A percentile compares a stretch with the other conserved stretches of the same genome.
Conservation (phyloP, 2,329 filamentous ascomycete genomes). For the Fusarium temperatum region DNA sequence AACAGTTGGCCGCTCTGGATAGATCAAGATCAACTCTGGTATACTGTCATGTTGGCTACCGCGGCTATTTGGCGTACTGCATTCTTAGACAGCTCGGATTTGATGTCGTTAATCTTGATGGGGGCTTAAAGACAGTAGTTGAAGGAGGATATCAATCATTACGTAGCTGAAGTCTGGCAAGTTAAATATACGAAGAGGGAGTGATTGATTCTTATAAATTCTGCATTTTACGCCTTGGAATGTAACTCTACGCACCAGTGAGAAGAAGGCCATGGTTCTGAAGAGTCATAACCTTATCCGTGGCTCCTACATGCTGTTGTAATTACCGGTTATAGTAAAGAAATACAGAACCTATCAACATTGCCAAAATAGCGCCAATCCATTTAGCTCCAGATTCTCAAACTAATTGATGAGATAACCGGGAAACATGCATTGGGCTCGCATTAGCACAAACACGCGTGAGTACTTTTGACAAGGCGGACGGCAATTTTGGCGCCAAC, state of each 20-base stretch:
- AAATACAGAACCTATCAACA: background rate
- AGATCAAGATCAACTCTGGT: background rate
- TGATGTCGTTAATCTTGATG: background rate
- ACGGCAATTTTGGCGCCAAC: background rate
- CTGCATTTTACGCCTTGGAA: background rate
- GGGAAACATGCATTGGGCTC: background rate
- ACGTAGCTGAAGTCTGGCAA: background rate
- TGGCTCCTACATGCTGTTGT: background rate
- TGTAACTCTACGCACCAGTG: background rate
- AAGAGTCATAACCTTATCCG: background rate
- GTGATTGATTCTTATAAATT: too few relatives aligned
- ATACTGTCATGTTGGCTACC: background rate
- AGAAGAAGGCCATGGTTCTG: background rate
- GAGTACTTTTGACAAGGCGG: background rate
- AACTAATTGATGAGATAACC: too few relatives aligned
- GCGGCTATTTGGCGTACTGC: background rate
- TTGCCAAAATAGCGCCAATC: background rate
- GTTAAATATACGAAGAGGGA: background rate
- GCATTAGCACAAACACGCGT: background rate
- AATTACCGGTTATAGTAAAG: background rate
- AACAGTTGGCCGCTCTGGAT: background rate
- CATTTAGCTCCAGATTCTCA: background rate
- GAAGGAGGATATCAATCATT: background rate
- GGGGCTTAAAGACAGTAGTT: background rate
- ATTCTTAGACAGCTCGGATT: background rate